These are phyloP conservation scores for Leccinum fuscescens DNA, from an alignment of 1,284 basidiomycete genomes.

Conservation along the genomic window DNA sequence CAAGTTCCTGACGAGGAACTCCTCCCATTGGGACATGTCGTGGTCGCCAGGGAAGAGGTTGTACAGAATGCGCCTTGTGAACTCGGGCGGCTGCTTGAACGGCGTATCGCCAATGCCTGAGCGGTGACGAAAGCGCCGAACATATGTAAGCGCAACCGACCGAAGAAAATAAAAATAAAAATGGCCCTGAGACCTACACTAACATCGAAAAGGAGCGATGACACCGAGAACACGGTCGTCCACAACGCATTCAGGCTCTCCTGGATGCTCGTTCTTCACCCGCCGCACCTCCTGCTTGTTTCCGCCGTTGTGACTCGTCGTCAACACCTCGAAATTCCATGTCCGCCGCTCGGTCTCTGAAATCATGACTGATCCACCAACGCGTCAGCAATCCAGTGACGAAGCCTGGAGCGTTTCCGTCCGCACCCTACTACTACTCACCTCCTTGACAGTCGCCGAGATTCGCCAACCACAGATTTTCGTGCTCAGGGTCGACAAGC, in stretches of 20 bases:
- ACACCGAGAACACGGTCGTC: slow-evolving; percentile 66
- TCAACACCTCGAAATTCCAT: slow-evolving; percentile 57
- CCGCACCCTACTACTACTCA: slow-evolving; percentile 30
- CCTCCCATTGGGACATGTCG: slow-evolving; percentile 61
- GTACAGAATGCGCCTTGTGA: slow-evolving; percentile 66
- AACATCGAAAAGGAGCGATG: slow-evolving; percentile 69
- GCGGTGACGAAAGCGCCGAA: slow-evolving; percentile 8
- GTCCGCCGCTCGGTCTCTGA: slow-evolving; percentile 42
- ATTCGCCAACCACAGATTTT: slow-evolving; percentile 70
- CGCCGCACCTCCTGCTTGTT: slow-evolving; percentile 59
- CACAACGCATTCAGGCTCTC: slow-evolving; percentile 59
- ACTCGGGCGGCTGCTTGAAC: slow-evolving; percentile 69
- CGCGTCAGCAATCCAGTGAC: slow-evolving; percentile 1
- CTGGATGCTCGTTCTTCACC: slow-evolving; percentile 59
- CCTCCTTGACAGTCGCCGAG: slow-evolving; percentile 72
- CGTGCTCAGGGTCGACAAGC: slow-evolving; percentile 60
- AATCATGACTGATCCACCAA: slow-evolving; percentile 45
- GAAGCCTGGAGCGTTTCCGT: background rate
- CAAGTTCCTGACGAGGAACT: slow-evolving; percentile 56
- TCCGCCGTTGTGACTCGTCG: slow-evolving; percentile 61
- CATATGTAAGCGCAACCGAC: slow-evolving; percentile 7
- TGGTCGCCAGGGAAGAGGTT: slow-evolving; percentile 63
- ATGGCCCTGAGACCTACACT: slow-evolving; percentile 25
- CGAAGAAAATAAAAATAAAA: background rate
- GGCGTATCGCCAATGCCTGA: slow-evolving; percentile 66